phyloP scores from a whole-genome alignment of 2,329 filamentous ascomycete genomes.

The Paramyrothecium roridum region DNA sequence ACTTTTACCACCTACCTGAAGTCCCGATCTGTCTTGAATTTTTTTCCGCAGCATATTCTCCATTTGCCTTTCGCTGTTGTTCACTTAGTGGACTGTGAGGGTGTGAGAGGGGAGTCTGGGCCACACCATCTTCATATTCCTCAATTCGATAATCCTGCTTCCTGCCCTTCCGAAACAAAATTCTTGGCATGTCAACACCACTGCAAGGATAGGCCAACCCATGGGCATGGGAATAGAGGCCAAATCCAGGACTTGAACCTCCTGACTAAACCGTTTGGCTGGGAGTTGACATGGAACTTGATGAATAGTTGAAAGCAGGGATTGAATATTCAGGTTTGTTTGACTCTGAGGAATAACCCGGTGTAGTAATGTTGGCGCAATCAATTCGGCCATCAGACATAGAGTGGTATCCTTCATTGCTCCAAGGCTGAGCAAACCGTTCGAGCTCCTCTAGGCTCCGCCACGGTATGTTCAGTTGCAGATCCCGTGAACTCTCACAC shows the following conservation, averaged over 20 bases:
- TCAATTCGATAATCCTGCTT: background rate
- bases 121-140: background rate
- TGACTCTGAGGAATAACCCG: background rate
- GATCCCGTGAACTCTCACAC: background rate
- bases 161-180: background rate
- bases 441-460: background rate
- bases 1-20: background rate
- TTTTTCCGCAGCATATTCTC: background rate
- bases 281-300: conserved; percentile 6
- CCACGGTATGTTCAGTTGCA: too few species aligned
- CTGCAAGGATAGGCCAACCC: conserved; percentile 8
- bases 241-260: conserved; percentile 8
- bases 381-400: background rate
- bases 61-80: background rate
- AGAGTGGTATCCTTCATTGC: background rate
- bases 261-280: conserved; percentile 10
- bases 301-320: background rate
- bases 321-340: background rate
- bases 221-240: conserved; percentile 3
- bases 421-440: background rate
- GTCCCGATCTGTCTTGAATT: background rate
- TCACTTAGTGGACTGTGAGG: background rate
- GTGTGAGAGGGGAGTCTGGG: background rate
- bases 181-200: conserved; percentile 1
- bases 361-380: too few species aligned